These are phyloP conservation scores for Amaranthus palmeri DNA, from an alignment of 148 eudicot genomes.

Conservation along the genomic window DNA sequence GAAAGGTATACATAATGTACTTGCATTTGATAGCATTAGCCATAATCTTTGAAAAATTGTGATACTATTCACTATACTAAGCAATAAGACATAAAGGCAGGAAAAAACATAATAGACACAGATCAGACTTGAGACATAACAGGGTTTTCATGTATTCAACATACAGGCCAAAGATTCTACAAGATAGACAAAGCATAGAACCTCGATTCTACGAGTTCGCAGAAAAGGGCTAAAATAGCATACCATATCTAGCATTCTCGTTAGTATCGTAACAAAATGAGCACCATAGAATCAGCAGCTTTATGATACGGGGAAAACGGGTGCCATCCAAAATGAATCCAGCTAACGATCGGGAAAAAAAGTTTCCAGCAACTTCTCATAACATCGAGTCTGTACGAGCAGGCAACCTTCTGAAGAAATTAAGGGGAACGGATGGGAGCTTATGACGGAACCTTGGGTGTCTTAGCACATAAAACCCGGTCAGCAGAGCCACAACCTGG, in stretches of 20 bases:
- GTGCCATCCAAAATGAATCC: conserved; percentile 13
- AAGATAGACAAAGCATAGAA: conserved; percentile 20
- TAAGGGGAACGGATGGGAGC: conserved; percentile 57
- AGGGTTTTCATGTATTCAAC: conserved; percentile 11
- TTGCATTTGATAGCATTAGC: background rate
- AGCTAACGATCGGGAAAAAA: conserved; percentile 10
- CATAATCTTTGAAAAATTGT: background rate
- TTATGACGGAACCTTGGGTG: conserved; percentile 62
- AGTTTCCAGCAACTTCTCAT: conserved; percentile 16
- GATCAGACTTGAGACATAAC: conserved; percentile 6
- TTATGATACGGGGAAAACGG: conserved; percentile 9
- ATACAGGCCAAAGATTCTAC: conserved; percentile 17
- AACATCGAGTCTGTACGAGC: conserved; percentile 62
- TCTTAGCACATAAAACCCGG: conserved; percentile 50
- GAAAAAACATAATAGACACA: conserved; percentile 5
- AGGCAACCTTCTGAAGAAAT: conserved; percentile 62
- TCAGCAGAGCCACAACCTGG: conserved; percentile 47
- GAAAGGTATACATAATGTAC: background rate
- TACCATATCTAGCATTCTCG: conserved; percentile 13
- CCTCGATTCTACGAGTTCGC: conserved; percentile 4
- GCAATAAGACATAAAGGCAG: background rate
- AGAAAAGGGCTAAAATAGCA: conserved; percentile 12
- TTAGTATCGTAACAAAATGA: conserved; percentile 18
- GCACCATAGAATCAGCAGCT: conserved; percentile 16
- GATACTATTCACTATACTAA: conserved; percentile 2